Conservation (phyloP, 192 early-diverging fungal species). For the Dissophora ornata region DNA sequence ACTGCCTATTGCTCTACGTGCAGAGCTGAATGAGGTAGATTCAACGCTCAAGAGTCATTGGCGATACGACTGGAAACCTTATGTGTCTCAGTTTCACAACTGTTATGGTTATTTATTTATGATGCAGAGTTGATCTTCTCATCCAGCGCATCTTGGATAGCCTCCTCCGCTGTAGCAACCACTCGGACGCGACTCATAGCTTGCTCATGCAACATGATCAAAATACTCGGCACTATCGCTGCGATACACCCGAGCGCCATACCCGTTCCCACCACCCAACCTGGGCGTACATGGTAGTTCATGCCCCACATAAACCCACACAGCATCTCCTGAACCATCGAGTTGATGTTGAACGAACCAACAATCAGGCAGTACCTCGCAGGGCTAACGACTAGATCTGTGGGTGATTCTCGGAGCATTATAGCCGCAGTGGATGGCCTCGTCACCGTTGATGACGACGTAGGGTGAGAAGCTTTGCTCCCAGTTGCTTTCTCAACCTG, state of each 20-base stretch:
- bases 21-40: no score
- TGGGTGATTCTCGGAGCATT: slow-evolving; percentile 9
- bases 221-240: slow-evolving; percentile 41
- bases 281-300: slow-evolving; percentile 47
- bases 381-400: slow-evolving; percentile 6
- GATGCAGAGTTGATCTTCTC: slow-evolving; percentile 2
- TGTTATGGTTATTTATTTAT: no score
- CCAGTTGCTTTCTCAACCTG: no score
- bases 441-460: no score
- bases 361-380: slow-evolving; percentile 35
- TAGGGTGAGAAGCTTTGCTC: no score
- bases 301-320: slow-evolving; percentile 56
- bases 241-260: slow-evolving; percentile 53
- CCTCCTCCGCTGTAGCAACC: slow-evolving; percentile 33
- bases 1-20: no score
- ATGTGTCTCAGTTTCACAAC: no score
- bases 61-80: no score
- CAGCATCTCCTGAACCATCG: slow-evolving; percentile 41
- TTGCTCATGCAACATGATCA: slow-evolving; percentile 48
- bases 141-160: slow-evolving; percentile 37
- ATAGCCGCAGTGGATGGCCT: neutral
- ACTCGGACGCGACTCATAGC: slow-evolving; percentile 25
- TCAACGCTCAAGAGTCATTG: no score
- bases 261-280: slow-evolving; percentile 41
- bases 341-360: slow-evolving; percentile 48